Evolutionary conservation across 495 filamentous ascomycete species (phyloP), one percentile per base, ranked within the genome.

Genomic region (Cetradonia linearis): DNA sequence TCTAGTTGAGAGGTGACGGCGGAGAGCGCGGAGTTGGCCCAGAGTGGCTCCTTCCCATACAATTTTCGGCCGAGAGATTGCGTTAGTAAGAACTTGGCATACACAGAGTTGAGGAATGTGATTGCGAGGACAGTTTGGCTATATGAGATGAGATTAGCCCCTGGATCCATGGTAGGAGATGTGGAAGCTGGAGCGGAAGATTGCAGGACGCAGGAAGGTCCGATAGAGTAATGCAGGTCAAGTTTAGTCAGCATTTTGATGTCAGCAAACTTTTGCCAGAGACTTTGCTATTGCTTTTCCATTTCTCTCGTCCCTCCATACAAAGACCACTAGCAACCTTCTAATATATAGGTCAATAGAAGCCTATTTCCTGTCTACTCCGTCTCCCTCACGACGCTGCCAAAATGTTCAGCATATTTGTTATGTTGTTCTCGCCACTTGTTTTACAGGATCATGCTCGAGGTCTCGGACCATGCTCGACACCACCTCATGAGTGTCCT

Each of bases 11-110:
- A 36, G 11, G 28, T 38, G 16, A 38, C 28, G 11, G 56, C 56
- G 16, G 23, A 56, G 9, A 34, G 40, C n/a, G 56, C 48, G 25
- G 30, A n/a, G 18, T 31, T 48, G 7, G 40, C 42, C 27, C 38
- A 58, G 20, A 34, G 38, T 42, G 56, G 38, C 16, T 58, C 36
- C 20, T 46, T 33, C 23, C 56, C 56, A 16, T 58, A 48, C 30
- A 48, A 30, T 27, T 33, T 46, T 11, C 28, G 56, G 8, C 56
- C 56, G 0, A 27, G 56, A 47, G 30, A 28, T 57, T 46, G 38
- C 36, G 37, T 40, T 46, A 37, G 34, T 30, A 57, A 57, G 55
- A 30, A 37, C 3, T 27, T 57, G 11, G 55, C 55, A 6, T 57
- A 57, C 18, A 25, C 31, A 16, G 55, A 57, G 38, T 7, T 57